Evolutionary conservation across 371 early-diverging fungal genomes (phyloP).

Genomic region (Cladochytrium tenue): DNA sequence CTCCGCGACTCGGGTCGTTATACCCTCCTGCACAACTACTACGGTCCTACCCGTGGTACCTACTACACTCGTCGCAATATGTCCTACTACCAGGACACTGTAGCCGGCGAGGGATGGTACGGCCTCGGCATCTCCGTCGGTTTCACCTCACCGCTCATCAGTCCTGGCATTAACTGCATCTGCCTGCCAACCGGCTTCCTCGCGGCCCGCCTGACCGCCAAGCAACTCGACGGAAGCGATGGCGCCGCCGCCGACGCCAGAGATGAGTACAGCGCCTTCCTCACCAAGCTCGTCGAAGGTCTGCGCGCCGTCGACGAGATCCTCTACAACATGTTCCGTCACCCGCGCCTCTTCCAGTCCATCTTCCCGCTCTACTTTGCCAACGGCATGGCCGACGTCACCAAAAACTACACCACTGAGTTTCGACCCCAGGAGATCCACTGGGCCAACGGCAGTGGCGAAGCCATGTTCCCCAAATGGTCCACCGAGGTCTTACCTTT

Average conservation of each 20-base stretch:
- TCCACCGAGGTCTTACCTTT: constrained; percentile 4
- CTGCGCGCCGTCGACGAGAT: constrained; percentile 7
- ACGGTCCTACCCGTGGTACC: neutral
- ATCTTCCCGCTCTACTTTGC: constrained; percentile 8
- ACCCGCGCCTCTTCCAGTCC: constrained; percentile 5
- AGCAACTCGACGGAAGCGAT: neutral
- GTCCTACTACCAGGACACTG: constrained; percentile 8
- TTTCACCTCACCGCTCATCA: constrained; percentile 16
- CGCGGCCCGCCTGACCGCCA: constrained; percentile 10
- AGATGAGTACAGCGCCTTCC: neutral
- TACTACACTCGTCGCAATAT: constrained; percentile 6
- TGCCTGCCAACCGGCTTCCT: constrained; percentile 1
- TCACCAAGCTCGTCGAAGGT: neutral
- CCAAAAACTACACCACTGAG: neutral
- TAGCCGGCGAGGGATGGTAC: constrained; percentile 14
- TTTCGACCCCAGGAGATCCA: neutral
- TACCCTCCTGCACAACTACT: neutral
- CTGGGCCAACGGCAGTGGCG: neutral
- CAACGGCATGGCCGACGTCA: constrained; percentile 9
- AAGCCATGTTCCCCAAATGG: neutral
- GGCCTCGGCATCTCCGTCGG: constrained; percentile 12
- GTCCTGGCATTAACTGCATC: constrained; percentile 15
- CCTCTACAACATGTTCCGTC: constrained; percentile 14
- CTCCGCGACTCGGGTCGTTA: neutral
- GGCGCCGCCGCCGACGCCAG: neutral